Evolutionary conservation across 306 rosid genomes (phyloP), one percentile per base, ranked within the genome.

Genomic region (Cicer bijugum): DNA sequence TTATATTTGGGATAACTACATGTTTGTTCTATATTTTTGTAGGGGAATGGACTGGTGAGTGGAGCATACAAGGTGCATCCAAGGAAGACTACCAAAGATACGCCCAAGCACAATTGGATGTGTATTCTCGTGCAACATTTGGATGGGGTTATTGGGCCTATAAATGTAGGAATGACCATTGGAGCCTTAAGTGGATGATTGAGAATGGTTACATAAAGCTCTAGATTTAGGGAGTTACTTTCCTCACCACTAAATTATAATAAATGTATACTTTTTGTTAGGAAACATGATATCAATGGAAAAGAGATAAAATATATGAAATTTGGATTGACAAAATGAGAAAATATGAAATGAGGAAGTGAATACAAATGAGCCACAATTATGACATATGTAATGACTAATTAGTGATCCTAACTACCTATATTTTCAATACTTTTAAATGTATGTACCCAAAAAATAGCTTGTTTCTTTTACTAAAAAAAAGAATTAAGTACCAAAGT

Each of bases 101-200:
- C 20, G 85, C 70, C 2, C 47, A 78, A 59, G 78, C 86, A 5
- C 88, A 84, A 61, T 1, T 57, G 64, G 71, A 84, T 0, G 90
- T 86, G 19, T 82, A 88, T 9, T 76, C 80, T 9, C 12, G 11
- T 42, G 89, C 88, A 39, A 79, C 82, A 33, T 88, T 83, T 70
- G 89, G 89, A 79, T 83, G 88, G 89, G 88, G 84, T 7, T 83
- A 88, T 73, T 85, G 86, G 85, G 12, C 88, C 38, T 88, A 88
- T 74, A 83, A 79, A n/a, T 88, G 83, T 48, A 16, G 6, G 4
- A 74, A 1, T 50, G 14, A 1, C 0, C 47, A 47, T 19, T 80
- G 85, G 92, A 82, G 85, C 78, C 89, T 88, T 67, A 84, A 70
- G 74, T 80, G 67, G 75, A 74, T 80, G 83, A 74, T 74, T 20